Base-by-base conservation (phyloP, 371 early-diverging fungal genomes). In the Fennellomyces sp. region DNA sequence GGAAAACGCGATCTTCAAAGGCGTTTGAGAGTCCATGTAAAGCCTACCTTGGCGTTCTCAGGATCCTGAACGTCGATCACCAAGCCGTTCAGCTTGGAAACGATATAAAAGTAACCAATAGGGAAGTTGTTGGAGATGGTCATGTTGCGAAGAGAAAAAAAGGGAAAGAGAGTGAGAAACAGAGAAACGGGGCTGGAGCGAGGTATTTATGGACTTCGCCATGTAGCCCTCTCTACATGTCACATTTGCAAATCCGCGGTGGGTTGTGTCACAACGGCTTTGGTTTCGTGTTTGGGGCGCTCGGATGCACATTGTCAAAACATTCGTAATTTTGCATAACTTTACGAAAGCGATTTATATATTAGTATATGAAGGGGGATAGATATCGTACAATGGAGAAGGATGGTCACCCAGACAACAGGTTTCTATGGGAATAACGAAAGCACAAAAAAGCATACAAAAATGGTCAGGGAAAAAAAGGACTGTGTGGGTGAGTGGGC, bases 21-120 rank as follows among this genome's bases (percentile, higher is more conserved):
- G 48, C 12, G 25, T 13, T 13, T 5, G 3, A n/a, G 5, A 12
- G 0, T n/a, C n/a, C n/a, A n/a, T n/a, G n/a, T n/a, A 2, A 5
- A 27, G 41, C 55, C 56, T 72, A 71, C 72, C n/a, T 47, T 39
- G 45, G 63, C 60, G 13, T 61, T 60, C 23, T 47, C 56, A 21
- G 64, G 54, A 3, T 51, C 45, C 35, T 71, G 66, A 38, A 74
- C 67, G 56, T 65, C 70, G 25, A 65, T 27, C 15, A 64, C 66
- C 26, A 69, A 48, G 35, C 53, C 57, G 29, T 51, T 57, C 51
- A 72, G 52, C 23, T 61, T 63, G 61, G 63, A 64, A 31, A 63
- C 52, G 26, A 60, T 63, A 26, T 57, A 65, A 55, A 59, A 66
- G 64, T 61, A 52, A 54, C 77, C 75, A 21, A 65, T 58, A 36